Evolutionary conservation across 805 yeast genomes (phyloP).

Genomic region (Saturnispora kantuleensis): DNA sequence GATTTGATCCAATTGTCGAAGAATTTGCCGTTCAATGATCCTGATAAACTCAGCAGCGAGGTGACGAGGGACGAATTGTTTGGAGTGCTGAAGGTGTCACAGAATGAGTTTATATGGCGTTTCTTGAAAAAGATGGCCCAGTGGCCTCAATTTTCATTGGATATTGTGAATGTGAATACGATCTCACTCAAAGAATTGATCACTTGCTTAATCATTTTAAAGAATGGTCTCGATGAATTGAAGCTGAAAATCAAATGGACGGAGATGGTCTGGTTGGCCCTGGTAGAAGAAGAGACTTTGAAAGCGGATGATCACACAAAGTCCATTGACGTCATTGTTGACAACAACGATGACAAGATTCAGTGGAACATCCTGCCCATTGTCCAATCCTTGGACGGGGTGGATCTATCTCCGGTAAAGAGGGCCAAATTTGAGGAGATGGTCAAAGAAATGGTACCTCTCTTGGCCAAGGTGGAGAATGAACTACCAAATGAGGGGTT

Average conservation of each 20-base stretch:
- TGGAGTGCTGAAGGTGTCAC: slow-evolving; percentile 10
- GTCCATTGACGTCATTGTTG: slow-evolving; percentile 17
- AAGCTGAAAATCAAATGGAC: background rate
- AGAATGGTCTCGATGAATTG: slow-evolving; percentile 2
- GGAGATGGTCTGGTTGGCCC: slow-evolving; percentile 1
- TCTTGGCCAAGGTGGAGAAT: slow-evolving; percentile 2
- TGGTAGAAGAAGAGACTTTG: background rate
- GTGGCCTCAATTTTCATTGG: slow-evolving; percentile 9
- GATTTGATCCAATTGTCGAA: slow-evolving; percentile 6
- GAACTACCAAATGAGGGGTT: slow-evolving; percentile 1
- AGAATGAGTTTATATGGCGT: slow-evolving; percentile 4
- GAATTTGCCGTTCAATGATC: slow-evolving; percentile 2
- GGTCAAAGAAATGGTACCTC: slow-evolving; percentile 7
- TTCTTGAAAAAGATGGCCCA: slow-evolving; percentile 6
- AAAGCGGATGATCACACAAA: slow-evolving; percentile 2
- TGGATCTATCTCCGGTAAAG: background rate
- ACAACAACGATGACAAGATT: slow-evolving; percentile 13
- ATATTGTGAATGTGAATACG: background rate
- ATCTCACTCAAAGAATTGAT: slow-evolving; percentile 8
- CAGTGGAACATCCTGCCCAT: slow-evolving; percentile 27
- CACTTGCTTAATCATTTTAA: slow-evolving; percentile 1
- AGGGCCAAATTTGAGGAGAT: background rate
- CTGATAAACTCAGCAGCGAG: background rate
- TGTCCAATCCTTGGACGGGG: slow-evolving; percentile 32
- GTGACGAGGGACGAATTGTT: slow-evolving; percentile 1